phyloP scores from a whole-genome alignment of 108 stramenopile genomes.

The Bacterosira constricta region DNA sequence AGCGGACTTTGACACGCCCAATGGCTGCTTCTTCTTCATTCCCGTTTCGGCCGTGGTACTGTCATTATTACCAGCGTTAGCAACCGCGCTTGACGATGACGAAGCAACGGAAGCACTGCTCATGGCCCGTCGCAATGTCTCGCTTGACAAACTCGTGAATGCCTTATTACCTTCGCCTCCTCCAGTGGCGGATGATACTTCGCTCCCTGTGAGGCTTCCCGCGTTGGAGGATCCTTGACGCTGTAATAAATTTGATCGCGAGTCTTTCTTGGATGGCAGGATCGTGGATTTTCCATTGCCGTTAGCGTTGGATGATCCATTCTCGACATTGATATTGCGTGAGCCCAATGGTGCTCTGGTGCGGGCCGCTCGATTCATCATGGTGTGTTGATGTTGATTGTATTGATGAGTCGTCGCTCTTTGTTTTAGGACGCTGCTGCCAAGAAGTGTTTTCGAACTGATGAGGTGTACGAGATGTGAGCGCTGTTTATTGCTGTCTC shows the following conservation, averaged over 20 bases:
- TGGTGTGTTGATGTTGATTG: too few species aligned
- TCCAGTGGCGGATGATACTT: neutral
- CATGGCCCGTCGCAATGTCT: slow-evolving; percentile 27
- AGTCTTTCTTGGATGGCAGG: slow-evolving; percentile 2
- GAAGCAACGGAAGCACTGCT: slow-evolving; percentile 8
- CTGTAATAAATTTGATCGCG: neutral
- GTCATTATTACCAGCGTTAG: slow-evolving; percentile 5
- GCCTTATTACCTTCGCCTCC: slow-evolving; percentile 36
- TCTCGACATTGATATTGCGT: slow-evolving; percentile 2
- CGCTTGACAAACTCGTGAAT: slow-evolving; percentile 43
- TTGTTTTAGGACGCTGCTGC: too few species aligned
- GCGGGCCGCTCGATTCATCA: slow-evolving; percentile 8
- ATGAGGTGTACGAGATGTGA: neutral
- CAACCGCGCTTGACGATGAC: slow-evolving; percentile 19
- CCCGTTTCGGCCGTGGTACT: neutral
- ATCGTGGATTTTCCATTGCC: neutral
- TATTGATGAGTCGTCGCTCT: neutral
- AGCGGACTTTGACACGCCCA: neutral
- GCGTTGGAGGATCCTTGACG: neutral
- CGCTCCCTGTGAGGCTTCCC: neutral
- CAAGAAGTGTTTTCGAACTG: neutral
- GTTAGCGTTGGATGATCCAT: neutral
- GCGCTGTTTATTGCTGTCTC: neutral
- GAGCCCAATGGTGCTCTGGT: neutral
- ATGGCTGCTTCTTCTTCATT: slow-evolving; percentile 2